phyloP scores from a whole-genome alignment of 179 eudicot genomes.

The Sideroxylon spinosum region DNA sequence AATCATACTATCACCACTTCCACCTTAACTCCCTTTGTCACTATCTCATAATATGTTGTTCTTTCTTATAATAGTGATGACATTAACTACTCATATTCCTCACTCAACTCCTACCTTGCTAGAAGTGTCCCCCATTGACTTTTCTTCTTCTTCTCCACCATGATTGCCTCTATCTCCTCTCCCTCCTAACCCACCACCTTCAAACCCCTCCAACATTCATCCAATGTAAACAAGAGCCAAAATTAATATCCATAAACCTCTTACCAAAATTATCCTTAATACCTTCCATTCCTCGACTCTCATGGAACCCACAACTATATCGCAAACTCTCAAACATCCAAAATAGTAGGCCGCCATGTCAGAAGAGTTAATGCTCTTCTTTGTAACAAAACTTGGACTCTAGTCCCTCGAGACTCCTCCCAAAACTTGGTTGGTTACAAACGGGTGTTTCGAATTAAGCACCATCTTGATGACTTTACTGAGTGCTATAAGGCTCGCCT shows the following conservation, averaged over 20 bases:
- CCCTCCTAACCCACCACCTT: background rate
- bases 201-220: background rate
- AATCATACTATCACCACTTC: too few species aligned
- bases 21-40: background rate
- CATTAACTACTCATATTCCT: background rate
- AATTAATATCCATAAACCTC: background rate
- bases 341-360: background rate
- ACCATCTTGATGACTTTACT: too few species aligned
- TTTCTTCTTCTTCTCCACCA: background rate
- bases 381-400: background rate
- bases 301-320: background rate
- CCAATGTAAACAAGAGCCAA: background rate
- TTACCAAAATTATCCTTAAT: background rate
- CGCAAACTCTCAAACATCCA: background rate
- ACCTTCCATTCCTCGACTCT: background rate
- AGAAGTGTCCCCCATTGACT: background rate
- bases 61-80: background rate
- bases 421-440: background rate
- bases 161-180: background rate
- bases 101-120: background rate
- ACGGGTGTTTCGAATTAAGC: background rate
- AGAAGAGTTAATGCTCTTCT: background rate
- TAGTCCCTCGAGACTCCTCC: background rate
- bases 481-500: too few species aligned
- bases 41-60: background rate